Conservation (phyloP, 352 stramenopile genomes). For the Phytophthora macrochlamydospora region DNA sequence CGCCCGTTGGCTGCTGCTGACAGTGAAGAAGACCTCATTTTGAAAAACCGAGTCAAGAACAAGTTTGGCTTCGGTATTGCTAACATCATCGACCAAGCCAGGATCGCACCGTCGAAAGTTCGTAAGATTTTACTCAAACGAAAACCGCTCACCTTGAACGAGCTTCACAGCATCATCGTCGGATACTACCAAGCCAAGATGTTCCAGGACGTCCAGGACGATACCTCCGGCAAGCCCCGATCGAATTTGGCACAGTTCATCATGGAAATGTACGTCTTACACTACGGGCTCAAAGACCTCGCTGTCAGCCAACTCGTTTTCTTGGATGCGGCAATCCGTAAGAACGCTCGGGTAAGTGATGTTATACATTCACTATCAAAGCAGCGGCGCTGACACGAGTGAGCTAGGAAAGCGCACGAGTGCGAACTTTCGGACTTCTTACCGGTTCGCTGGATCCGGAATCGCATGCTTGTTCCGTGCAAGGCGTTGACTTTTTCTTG, state of each 20-base stretch:
- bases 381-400: no score
- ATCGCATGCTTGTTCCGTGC: constrained; percentile 73
- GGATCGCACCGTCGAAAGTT: constrained; percentile 72
- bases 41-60: constrained; percentile 65
- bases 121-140: constrained; percentile 78
- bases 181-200: constrained; percentile 86
- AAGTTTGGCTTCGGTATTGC: constrained; percentile 77
- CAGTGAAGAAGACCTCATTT: constrained; percentile 54
- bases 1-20: constrained; percentile 29
- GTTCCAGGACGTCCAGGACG: constrained; percentile 78
- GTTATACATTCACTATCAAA: no score
- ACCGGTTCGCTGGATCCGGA: constrained; percentile 77
- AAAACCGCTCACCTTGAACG: constrained; percentile 71
- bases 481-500: constrained; percentile 79
- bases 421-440: constrained; percentile 71
- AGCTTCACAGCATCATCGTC: constrained; percentile 76
- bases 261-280: constrained; percentile 84
- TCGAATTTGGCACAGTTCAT: constrained; percentile 78
- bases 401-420: constrained; percentile 60
- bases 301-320: constrained; percentile 83
- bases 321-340: constrained; percentile 75
- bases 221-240: constrained; percentile 57
- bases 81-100: constrained; percentile 76
- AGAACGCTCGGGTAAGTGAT: constrained; percentile 49
- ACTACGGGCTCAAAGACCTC: constrained; percentile 81